These are phyloP conservation scores for Botrytis pseudocinerea DNA, from an alignment of 2,329 filamentous ascomycete genomes.

Conservation along the genomic window DNA sequence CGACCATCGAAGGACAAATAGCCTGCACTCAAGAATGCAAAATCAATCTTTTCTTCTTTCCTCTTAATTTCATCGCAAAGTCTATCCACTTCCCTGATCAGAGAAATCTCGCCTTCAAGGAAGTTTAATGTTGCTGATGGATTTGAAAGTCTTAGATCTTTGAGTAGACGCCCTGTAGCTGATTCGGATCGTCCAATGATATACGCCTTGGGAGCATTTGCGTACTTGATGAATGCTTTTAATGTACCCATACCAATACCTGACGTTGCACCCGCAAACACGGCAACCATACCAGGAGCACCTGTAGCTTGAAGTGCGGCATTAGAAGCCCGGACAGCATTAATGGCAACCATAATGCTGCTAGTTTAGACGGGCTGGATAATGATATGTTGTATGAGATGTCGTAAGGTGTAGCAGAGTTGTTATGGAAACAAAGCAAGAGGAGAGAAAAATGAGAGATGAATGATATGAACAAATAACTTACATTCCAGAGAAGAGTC, in stretches of 20 bases:
- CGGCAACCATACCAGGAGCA: slow-evolving; percentile 45
- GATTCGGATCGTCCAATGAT: slow-evolving; percentile 51
- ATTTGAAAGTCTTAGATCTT: slow-evolving; percentile 48
- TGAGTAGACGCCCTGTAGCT: slow-evolving; percentile 40
- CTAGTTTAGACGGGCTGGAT: neutral
- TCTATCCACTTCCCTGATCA: slow-evolving; percentile 53
- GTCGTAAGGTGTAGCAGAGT: neutral
- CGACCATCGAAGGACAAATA: slow-evolving; percentile 39
- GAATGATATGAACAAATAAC: neutral
- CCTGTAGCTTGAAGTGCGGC: slow-evolving; percentile 37
- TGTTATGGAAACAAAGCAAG: neutral
- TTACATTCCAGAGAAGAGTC: neutral
- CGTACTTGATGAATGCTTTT: slow-evolving; percentile 47
- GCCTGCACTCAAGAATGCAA: slow-evolving; percentile 50
- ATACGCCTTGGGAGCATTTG: slow-evolving; percentile 50
- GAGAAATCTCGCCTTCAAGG: slow-evolving; percentile 51
- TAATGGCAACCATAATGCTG: slow-evolving; percentile 39
- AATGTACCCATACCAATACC: slow-evolving; percentile 55
- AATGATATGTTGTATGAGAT: neutral
- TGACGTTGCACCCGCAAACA: slow-evolving; percentile 56
- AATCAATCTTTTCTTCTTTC: slow-evolving; percentile 48
- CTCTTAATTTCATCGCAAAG: slow-evolving; percentile 49
- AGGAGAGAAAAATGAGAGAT: neutral
- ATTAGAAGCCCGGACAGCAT: slow-evolving; percentile 45
- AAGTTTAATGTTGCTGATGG: slow-evolving; percentile 49